Conservation (phyloP, 345 rosid species). For the Hevea brasiliensis region DNA sequence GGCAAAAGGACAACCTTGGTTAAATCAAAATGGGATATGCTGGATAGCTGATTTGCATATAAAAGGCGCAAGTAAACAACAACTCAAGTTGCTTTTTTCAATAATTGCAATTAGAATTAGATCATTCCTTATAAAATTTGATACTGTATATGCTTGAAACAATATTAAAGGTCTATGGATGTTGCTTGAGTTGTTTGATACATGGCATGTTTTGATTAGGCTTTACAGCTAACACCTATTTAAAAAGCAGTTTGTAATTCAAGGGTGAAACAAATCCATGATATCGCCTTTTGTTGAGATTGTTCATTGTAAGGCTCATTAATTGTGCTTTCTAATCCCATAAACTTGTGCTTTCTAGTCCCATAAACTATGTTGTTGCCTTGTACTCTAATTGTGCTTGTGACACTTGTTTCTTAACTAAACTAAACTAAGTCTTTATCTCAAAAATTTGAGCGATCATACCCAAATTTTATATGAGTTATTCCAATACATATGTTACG, state of each 20-base stretch:
- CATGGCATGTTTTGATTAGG: background rate
- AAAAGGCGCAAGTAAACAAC: background rate
- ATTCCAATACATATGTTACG: background rate
- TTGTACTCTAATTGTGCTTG: background rate
- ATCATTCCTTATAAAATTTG: background rate
- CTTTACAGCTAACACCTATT: background rate
- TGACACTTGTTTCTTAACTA: background rate
- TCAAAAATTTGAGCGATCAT: too few relatives aligned
- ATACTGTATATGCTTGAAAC: background rate
- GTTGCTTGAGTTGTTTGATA: background rate
- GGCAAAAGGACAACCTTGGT: background rate
- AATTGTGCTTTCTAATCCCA: background rate
- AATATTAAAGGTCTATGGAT: background rate
- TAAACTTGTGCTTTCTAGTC: too few relatives aligned
- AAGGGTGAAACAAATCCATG: background rate
- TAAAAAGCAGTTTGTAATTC: background rate
- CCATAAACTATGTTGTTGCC: background rate
- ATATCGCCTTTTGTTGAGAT: background rate
- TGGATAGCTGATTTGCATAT: background rate
- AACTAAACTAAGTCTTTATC: too few relatives aligned
- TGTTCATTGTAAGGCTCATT: background rate
- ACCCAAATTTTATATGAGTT: background rate
- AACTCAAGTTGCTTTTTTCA: background rate
- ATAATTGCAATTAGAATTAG: background rate
- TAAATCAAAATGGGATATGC: background rate